These are phyloP conservation scores for Graphilbum fragrans DNA, from an alignment of 2,329 filamentous ascomycete genomes.

Conservation along the genomic window DNA sequence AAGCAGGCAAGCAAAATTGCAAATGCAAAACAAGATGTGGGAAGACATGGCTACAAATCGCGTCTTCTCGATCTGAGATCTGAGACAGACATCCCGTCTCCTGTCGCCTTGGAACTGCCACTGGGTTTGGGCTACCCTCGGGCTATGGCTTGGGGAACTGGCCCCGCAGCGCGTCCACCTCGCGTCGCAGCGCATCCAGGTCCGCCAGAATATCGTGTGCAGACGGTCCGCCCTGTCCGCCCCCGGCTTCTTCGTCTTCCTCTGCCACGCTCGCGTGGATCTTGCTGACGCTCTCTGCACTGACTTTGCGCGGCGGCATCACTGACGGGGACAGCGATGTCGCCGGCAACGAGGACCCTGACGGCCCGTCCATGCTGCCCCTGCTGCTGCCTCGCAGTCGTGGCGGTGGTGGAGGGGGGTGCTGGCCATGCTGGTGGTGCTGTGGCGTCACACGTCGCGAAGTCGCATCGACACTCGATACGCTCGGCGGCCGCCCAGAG, in stretches of 20 bases:
- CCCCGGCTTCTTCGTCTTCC: constrained; percentile 10
- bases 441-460: constrained; percentile 14
- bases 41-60: too few species aligned
- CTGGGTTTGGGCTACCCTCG: too few species aligned
- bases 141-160: constrained; percentile 4
- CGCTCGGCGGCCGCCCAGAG: constrained; percentile 27
- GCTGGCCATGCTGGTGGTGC: constrained; percentile 4
- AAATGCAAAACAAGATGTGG: too few species aligned
- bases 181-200: constrained; percentile 57
- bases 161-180: constrained; percentile 56
- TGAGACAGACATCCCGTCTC: too few species aligned
- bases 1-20: too few species aligned
- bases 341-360: constrained; percentile 1
- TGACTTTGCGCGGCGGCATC: constrained; percentile 15
- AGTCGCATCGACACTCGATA: constrained; percentile 26
- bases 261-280: constrained; percentile 8
- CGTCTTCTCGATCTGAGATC: too few species aligned
- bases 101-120: too few species aligned
- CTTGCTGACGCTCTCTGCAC: constrained; percentile 17
- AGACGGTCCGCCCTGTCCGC: constrained; percentile 12
- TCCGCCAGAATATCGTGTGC: constrained; percentile 57
- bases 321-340: too few species aligned
- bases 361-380: constrained; percentile 25
- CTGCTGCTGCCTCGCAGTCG: constrained; percentile 34
- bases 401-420: constrained; percentile 34